Evolutionary conservation across 768 basidiomycete genomes (phyloP), one percentile per base, ranked within the genome.

Genomic region (Trichaptum fuscoviolaceum): DNA sequence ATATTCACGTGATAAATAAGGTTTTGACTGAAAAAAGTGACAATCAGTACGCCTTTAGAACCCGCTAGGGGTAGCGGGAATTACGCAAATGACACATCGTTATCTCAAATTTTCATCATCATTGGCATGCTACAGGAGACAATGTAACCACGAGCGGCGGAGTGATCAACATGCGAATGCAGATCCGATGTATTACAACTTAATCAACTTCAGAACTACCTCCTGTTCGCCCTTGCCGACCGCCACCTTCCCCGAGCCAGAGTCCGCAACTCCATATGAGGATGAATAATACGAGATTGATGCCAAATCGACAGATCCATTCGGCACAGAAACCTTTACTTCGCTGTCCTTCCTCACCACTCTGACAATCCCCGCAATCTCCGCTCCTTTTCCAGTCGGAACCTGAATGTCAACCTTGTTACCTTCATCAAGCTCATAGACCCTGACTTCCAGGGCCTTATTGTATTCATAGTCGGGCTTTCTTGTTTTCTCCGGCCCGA

Each of bases 381-480:
- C 74, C 0, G 70, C 69, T 1, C 82, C 81, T 27, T 78, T 79
- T 8, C 82, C 83, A 4, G 71, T 70, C 0, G 84, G 83, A 24
- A 87, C 76, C n/a, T 77, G 77, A 18, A 77, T 75, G 63, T 77
- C 69, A 35, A 73, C 74, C 17, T 69, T 68, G 63, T 78, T 75
- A 1, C 83, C 84, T 57, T 81, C 81, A n/a, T 73, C 78, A 57
- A 84, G 72, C 67, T 82, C 83, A 71, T 88, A 90, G 35, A 83
- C 77, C 59, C 82, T 80, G 57, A 87, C 76, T 66, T 87, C 82
- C 24, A 87, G 63, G 26, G 76, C 76, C 69, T 79, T 70, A 66
- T 76, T 75, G 67, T 83, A 86, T 36, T 87, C 83, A 71, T 90
- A 90, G 73, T 90, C 89, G 5, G 89, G 88, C 1, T 82, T 79